phyloP scores from a whole-genome alignment of 306 rosid species.

The Cicer bijugum region DNA sequence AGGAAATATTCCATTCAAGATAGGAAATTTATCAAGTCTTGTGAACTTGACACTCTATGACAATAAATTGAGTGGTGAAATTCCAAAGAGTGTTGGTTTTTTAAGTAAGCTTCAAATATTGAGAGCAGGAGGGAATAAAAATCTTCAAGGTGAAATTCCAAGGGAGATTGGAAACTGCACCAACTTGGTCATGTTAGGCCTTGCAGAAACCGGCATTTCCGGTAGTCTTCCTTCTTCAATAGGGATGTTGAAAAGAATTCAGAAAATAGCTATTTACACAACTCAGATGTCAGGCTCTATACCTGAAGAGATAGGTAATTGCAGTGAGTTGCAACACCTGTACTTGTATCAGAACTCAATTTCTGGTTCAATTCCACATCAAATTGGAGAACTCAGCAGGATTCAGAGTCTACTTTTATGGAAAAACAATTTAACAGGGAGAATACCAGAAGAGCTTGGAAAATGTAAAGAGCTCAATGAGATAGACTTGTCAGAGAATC shows the following conservation, averaged over 20 bases:
- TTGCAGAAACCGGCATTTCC: slow-evolving; percentile 81
- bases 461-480: slow-evolving; percentile 63
- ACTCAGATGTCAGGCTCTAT: slow-evolving; percentile 67
- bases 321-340: slow-evolving; percentile 72
- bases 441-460: slow-evolving; percentile 72
- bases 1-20: slow-evolving; percentile 61
- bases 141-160: slow-evolving; percentile 73
- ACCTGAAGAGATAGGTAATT: slow-evolving; percentile 89
- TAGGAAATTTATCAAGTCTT: slow-evolving; percentile 73
- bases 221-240: slow-evolving; percentile 77
- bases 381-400: slow-evolving; percentile 64
- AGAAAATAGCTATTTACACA: slow-evolving; percentile 74
- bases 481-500: slow-evolving; percentile 77
- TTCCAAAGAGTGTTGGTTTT: slow-evolving; percentile 75
- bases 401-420: slow-evolving; percentile 69
- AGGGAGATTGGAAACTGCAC: slow-evolving; percentile 87
- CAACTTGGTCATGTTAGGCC: slow-evolving; percentile 72
- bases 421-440: slow-evolving; percentile 72
- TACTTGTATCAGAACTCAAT: slow-evolving; percentile 75
- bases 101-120: slow-evolving; percentile 60
- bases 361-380: slow-evolving; percentile 68
- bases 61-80: slow-evolving; percentile 65
- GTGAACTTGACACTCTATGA: slow-evolving; percentile 67
- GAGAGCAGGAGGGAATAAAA: slow-evolving; percentile 80
- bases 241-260: slow-evolving; percentile 62